phyloP scores from a whole-genome alignment of 306 rosid genomes.

The Astragalus membranaceus region DNA sequence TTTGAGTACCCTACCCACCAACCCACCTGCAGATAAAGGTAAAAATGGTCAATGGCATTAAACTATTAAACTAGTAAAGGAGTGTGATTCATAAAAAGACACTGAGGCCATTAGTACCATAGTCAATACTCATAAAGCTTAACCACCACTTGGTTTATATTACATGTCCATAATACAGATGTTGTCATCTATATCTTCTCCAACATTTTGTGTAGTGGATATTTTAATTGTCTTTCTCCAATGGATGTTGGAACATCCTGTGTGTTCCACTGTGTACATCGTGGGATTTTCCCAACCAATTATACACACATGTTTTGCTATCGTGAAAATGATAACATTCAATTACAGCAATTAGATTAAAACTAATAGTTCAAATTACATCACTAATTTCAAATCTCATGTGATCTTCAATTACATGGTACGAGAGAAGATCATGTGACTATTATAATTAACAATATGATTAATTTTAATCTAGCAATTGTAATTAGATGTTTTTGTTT shows the following conservation, averaged over 20 bases:
- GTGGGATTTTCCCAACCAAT: background rate
- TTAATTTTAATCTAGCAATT: background rate
- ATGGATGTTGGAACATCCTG: background rate
- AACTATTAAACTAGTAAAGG: background rate
- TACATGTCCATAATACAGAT: background rate
- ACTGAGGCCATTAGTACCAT: background rate
- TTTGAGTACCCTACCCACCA: slow-evolving; percentile 99
- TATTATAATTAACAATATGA: background rate
- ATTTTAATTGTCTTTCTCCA: background rate
- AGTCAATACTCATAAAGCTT: slow-evolving; percentile 9
- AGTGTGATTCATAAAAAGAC: background rate
- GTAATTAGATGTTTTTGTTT: background rate
- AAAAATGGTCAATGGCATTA: slow-evolving; percentile 18
- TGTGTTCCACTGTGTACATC: background rate
- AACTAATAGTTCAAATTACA: background rate
- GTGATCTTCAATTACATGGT: background rate
- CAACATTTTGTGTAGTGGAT: background rate
- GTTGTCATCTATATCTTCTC: background rate
- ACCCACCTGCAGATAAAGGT: slow-evolving; percentile 63
- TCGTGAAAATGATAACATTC: background rate
- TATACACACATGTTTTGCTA: background rate
- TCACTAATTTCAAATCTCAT: background rate
- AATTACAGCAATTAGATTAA: background rate
- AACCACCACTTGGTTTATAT: background rate
- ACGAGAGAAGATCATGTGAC: background rate